phyloP scores from a whole-genome alignment of 1,284 basidiomycete species.

The Irpex sp. region DNA sequence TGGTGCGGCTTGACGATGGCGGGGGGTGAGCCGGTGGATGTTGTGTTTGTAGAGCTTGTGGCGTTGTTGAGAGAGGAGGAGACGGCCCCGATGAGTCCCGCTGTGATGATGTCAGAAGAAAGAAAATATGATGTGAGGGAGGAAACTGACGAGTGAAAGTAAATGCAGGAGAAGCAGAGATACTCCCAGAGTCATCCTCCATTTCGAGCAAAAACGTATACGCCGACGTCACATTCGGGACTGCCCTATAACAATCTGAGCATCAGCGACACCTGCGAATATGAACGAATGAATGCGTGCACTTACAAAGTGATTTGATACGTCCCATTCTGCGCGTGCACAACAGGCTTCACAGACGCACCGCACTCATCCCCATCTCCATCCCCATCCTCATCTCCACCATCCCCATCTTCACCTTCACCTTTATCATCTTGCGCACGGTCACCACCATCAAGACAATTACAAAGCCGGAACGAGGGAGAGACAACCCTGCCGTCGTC shows the following conservation, averaged over 20 bases:
- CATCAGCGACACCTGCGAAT: background rate
- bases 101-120: background rate
- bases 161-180: constrained; percentile 37
- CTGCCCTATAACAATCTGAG: constrained; percentile 20
- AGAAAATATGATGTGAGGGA: background rate
- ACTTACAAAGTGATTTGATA: constrained; percentile 27
- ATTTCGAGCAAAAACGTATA: constrained; percentile 34
- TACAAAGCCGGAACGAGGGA: constrained; percentile 12
- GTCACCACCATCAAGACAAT: background rate
- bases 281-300: background rate
- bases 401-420: too few relatives aligned
- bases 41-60: background rate
- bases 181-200: constrained; percentile 36
- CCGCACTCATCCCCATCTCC: constrained; percentile 24
- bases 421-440: too few relatives aligned
- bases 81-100: background rate
- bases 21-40: constrained; percentile 5
- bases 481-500: constrained; percentile 18
- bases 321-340: constrained; percentile 28
- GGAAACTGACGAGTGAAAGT: constrained; percentile 34
- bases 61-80: constrained; percentile 10
- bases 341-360: constrained; percentile 32
- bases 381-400: too few relatives aligned
- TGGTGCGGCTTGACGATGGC: constrained; percentile 23
- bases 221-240: constrained; percentile 29